A percentile compares a stretch with the other conserved stretches of the same genome.
Evolutionary conservation across 2,329 filamentous ascomycete species (phyloP).

Genomic region (Cladorrhinum sp.): DNA sequence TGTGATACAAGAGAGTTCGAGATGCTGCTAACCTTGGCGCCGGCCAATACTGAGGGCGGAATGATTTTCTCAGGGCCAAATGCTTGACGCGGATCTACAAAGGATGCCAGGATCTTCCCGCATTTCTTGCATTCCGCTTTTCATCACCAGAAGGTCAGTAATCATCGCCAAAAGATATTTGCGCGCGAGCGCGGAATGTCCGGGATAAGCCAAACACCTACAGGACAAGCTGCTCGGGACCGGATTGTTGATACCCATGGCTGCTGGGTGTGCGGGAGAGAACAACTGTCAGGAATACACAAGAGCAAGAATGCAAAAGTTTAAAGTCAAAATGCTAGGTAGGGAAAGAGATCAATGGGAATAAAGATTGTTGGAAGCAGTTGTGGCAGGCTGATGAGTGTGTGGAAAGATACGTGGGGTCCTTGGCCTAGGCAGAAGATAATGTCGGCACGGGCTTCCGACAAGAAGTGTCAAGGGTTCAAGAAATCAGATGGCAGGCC

Average conservation of each 20-base stretch:
- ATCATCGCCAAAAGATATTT: not conserved
- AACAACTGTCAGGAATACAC: not conserved
- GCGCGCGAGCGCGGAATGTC: conserved; percentile 14
- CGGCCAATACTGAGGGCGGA: conserved; percentile 81
- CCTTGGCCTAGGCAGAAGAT: conserved; percentile 4
- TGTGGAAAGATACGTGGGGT: not conserved
- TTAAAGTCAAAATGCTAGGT: not conserved
- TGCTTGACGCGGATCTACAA: conserved; percentile 87
- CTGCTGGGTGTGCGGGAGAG: conserved; percentile 8
- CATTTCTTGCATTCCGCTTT: conserved; percentile 97
- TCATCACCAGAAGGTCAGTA: conserved; percentile 13
- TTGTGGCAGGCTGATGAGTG: not conserved
- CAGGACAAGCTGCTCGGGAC: conserved; percentile 66
- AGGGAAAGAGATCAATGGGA: not conserved
- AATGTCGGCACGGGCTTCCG: not conserved
- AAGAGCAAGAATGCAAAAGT: not conserved
- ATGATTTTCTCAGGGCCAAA: conserved; percentile 98
- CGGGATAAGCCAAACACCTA: conserved; percentile 44
- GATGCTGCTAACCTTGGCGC: conserved; percentile 69
- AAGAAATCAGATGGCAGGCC: not conserved
- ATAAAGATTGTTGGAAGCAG: not conserved
- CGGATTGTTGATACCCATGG: conserved; percentile 65
- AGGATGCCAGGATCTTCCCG: conserved; percentile 90
- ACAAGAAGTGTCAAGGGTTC: not conserved
- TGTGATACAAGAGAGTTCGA: not conserved